Base-by-base conservation (phyloP, 164 flowering plant species). In the Stephania yunnanensis region DNA sequence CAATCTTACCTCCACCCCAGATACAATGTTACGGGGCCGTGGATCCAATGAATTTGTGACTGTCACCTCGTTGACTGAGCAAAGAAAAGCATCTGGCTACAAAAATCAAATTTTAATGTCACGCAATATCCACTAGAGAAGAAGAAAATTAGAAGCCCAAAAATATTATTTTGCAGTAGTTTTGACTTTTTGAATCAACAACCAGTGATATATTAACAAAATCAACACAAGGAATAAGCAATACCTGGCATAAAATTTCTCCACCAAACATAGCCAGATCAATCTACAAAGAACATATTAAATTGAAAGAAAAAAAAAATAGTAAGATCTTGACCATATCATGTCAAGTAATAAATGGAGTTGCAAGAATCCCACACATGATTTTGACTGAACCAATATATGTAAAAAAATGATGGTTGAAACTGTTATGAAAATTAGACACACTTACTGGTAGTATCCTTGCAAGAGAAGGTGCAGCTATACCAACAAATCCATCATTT, bases 81-180 rank as follows among this genome's bases (percentile, higher is more conserved):
- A 95, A 76, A 95, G 96, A 75, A 95, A 95, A 67, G 97, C 96
- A 92, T 95, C 99, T 86, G 98, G 97, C 99, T 95, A 86, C 90
- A 92, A 75, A 74, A 78, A 83, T 68, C 80, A 86, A 71, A 67
- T 75, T 25, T 22, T 68, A 22, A 46, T 78, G 75, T 77, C 46
- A 78, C 20, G 30, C 17, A 73, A 17, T 45, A 31, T 19, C 2
- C 20, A 78, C 4, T 30, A 58, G 67, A 25, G 22, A 25, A 5
- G 61, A 64, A 55, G 48, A 22, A 69, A 13, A 44, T 42, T 15
- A 68, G 45, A 10, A 68, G 6, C 5, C 70, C 42, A 15, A 8
- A 12, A 68, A 50, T 10, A 68, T 29, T 1, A 68, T 7, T 30
- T 15, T 11, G n/a, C 46, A 31, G 7, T 46, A 71, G 31, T 22